Evolutionary conservation across 176 grass and related monocot species (phyloP), one percentile per base, ranked within the genome.

Genomic region (Pontederia paniculata): DNA sequence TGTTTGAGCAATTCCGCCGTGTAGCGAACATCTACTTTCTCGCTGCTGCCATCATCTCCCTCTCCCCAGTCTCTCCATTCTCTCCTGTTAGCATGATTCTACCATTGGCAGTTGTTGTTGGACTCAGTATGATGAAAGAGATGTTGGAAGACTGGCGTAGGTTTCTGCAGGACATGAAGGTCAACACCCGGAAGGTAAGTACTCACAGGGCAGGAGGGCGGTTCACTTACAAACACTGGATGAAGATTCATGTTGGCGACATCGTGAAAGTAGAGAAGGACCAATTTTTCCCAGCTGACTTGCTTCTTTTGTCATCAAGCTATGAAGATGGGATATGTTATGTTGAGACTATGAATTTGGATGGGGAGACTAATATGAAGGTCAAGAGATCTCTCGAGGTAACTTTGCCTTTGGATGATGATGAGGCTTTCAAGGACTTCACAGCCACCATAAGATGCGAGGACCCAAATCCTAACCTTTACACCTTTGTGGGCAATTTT

Each of bases 281-380:
- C 74, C 79, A 97, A 60, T 97, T 90, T 70, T 97, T 97, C 54
- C 91, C 91, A 13, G 91, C 91, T 5, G 91, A 97, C 55, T 66
- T 97, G n/a, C 53, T 90, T 68, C 71, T 97, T 12, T 17, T 97
- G 58, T 87, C 86, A 0, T 90, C 91, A 1, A 97, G 91, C 73
- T 97, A 97, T 21, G 86, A 97, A 60, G 91, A 97, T 44, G 91
- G 91, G 62, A 97, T 97, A 48, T 90, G 91, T 79, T 97, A 97
- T 23, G 91, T 97, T 4, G 91, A 97, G 82, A 97, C 91, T 1
- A 97, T 97, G 91, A 97, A 90, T 72, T 88, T 97, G 53, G 86
- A 97, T 16, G 91, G 86, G 0, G 91, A 89, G 51, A 97, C 91
- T 0, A 97, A 97, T 77, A 78, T 97, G 46, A 97, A 97, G 80